These are phyloP conservation scores for Murraya koenigii DNA, from an alignment of 345 rosid species.

Conservation along the genomic window DNA sequence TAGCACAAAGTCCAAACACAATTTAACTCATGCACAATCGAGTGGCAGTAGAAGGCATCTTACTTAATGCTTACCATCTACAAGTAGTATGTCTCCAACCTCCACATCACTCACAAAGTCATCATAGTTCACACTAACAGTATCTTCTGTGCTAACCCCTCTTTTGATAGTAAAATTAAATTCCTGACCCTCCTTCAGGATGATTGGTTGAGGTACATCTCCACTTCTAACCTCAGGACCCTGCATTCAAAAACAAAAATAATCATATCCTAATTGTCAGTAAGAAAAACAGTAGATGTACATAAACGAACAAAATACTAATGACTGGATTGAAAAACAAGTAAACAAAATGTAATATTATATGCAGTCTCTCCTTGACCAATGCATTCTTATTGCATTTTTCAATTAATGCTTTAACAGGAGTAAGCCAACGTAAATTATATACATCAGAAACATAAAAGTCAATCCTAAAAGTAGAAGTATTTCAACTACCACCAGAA, in stretches of 20 bases:
- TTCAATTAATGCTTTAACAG: neutral
- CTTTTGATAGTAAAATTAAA: slow-evolving; percentile 84
- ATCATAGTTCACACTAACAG: slow-evolving; percentile 93
- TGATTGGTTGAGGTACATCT: slow-evolving; percentile 84
- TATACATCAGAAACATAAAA: neutral
- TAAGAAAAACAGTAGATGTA: neutral
- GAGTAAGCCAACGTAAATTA: neutral
- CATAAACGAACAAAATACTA: neutral
- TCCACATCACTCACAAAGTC: slow-evolving; percentile 88
- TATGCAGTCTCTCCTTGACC: neutral
- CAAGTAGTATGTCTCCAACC: slow-evolving; percentile 79
- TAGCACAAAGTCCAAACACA: neutral
- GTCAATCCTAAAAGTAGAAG: neutral
- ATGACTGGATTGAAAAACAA: neutral
- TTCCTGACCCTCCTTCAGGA: slow-evolving; percentile 75
- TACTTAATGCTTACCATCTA: slow-evolving; percentile 64
- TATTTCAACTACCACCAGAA: neutral
- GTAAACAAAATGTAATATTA: neutral
- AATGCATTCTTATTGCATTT: neutral
- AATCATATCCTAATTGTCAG: neutral
- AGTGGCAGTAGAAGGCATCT: neutral
- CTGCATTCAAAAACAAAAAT: slow-evolving; percentile 33
- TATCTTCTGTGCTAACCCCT: slow-evolving; percentile 71
- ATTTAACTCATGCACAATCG: neutral
- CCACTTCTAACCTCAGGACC: slow-evolving; percentile 99